Percentiles rank a stretch among this genome's conserved stretches.
These are phyloP conservation scores for Neophaeococcomyces aloes DNA, from an alignment of 2,329 filamentous ascomycete genomes.

Conservation along the genomic window DNA sequence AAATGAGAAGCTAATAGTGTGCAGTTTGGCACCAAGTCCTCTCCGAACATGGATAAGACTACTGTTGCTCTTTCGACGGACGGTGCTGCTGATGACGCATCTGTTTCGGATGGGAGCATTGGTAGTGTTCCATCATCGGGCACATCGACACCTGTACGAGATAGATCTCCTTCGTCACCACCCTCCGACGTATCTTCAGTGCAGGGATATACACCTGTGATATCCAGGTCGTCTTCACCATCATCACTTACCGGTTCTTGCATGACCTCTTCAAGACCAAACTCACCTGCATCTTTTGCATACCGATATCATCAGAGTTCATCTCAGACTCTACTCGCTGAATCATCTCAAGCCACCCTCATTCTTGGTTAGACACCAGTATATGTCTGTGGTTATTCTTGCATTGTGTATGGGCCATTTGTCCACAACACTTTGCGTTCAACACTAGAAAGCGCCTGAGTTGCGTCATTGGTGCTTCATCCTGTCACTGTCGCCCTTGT, in stretches of 20 bases:
- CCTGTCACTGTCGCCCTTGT: background rate
- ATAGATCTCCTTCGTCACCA: conserved; percentile 11
- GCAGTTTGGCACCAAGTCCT: conserved; percentile 41
- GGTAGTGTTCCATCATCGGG: conserved; percentile 21
- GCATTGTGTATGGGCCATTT: background rate
- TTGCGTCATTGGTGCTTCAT: background rate
- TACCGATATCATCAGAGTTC: conserved; percentile 33
- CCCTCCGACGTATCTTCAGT: conserved; percentile 10
- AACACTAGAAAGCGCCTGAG: background rate
- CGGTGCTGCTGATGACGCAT: conserved; percentile 28
- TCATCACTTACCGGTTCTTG: conserved; percentile 31
- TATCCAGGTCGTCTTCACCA: conserved; percentile 34
- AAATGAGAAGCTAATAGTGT: conserved; percentile 22
- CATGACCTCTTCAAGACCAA: conserved; percentile 28
- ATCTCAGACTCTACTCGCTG: conserved; percentile 34
- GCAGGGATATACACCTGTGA: conserved; percentile 25
- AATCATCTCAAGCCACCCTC: conserved; percentile 26
- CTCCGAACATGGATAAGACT: conserved; percentile 28
- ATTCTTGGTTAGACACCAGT: conserved; percentile 7
- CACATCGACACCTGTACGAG: conserved; percentile 20
- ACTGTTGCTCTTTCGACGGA: conserved; percentile 27
- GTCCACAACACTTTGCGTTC: background rate
- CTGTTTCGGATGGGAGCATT: conserved; percentile 18
- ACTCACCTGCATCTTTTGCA: conserved; percentile 31
- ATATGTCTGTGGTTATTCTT: background rate